A percentile compares a stretch with the other conserved stretches of the same genome.
Evolutionary conservation across 805 yeast species (phyloP).

Genomic region (Saccharomycopsis amapae): DNA sequence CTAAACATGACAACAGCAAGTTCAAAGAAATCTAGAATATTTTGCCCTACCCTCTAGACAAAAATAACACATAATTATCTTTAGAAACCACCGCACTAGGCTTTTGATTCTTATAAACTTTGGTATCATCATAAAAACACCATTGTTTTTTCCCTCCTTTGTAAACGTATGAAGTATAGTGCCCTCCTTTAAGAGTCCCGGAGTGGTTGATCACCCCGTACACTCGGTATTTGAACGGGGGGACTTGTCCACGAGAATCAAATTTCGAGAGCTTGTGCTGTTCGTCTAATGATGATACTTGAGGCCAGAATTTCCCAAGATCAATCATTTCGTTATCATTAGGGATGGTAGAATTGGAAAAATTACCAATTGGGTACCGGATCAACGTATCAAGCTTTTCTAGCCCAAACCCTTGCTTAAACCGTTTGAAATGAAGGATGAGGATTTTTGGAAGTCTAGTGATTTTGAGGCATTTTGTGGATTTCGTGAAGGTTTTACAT

Average conservation of each 20-base stretch:
- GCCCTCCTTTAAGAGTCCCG: slow-evolving; percentile 81
- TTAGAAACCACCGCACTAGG: slow-evolving; percentile 51
- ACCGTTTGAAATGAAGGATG: slow-evolving; percentile 81
- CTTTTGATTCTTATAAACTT: slow-evolving; percentile 47
- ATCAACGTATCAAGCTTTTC: slow-evolving; percentile 60
- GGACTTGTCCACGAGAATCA: slow-evolving; percentile 66
- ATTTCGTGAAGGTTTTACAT: slow-evolving; percentile 56
- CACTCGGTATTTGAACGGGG: slow-evolving; percentile 73
- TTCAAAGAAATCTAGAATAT: no score
- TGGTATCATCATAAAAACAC: slow-evolving; percentile 80
- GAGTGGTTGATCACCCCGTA: slow-evolving; percentile 80
- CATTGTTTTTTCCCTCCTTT: slow-evolving; percentile 57
- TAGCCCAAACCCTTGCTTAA: slow-evolving; percentile 43
- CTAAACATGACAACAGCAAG: no score
- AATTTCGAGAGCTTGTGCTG: slow-evolving; percentile 41
- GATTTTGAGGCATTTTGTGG: slow-evolving; percentile 64
- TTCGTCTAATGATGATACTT: slow-evolving; percentile 30
- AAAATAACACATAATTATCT: slow-evolving; percentile 81
- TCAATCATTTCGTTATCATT: slow-evolving; percentile 30
- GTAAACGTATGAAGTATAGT: slow-evolving; percentile 75
- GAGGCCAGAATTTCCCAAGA: slow-evolving; percentile 69
- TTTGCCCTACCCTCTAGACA: slow-evolving; percentile 39
- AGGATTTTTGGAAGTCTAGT: slow-evolving; percentile 73
- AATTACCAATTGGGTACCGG: slow-evolving; percentile 54
- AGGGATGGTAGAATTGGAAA: not conserved